Evolutionary conservation across 2,329 filamentous ascomycete genomes (phyloP).

Genomic region (Fusarium haematococcum): DNA sequence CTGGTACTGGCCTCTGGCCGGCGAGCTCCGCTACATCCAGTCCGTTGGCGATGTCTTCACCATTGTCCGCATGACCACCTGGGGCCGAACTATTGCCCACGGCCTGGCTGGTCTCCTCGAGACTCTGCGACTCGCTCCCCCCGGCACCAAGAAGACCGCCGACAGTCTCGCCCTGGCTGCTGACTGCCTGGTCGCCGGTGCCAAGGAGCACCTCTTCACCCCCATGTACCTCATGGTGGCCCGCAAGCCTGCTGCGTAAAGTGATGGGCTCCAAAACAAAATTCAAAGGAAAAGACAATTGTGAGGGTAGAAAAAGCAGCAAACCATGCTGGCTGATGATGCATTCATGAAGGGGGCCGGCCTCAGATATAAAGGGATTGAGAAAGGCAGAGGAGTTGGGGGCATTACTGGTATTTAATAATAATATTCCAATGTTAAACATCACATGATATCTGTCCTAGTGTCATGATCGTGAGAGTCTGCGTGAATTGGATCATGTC

Average conservation of each 20-base stretch:
- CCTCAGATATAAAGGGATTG: constrained; percentile 30
- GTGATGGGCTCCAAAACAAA: constrained; percentile 6
- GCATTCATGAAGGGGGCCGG: constrained; percentile 34
- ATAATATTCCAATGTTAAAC: constrained; percentile 41
- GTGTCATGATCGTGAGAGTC: background rate
- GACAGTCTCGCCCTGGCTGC: constrained; percentile 85
- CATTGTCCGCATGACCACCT: constrained; percentile 88
- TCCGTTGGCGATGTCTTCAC: constrained; percentile 84
- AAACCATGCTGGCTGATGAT: constrained; percentile 31
- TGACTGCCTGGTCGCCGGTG: constrained; percentile 89
- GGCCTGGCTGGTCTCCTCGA: constrained; percentile 82
- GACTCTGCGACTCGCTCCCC: constrained; percentile 78
- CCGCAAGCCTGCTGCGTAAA: constrained; percentile 74
- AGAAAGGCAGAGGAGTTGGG: constrained; percentile 35
- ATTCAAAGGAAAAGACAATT: constrained; percentile 19
- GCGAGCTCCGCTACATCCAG: constrained; percentile 85
- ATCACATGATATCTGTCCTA: constrained; percentile 19
- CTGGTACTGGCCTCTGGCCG: constrained; percentile 94
- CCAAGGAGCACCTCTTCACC: constrained; percentile 91
- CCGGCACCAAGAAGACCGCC: constrained; percentile 93
- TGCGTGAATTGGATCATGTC: background rate
- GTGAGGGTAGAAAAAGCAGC: constrained; percentile 28
- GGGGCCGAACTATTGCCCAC: constrained; percentile 81
- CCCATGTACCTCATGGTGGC: constrained; percentile 98
- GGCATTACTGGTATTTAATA: constrained; percentile 45